These are phyloP conservation scores for Scedosporium aurantiacum DNA, from an alignment of 2,329 filamentous ascomycete genomes.

Conservation along the genomic window DNA sequence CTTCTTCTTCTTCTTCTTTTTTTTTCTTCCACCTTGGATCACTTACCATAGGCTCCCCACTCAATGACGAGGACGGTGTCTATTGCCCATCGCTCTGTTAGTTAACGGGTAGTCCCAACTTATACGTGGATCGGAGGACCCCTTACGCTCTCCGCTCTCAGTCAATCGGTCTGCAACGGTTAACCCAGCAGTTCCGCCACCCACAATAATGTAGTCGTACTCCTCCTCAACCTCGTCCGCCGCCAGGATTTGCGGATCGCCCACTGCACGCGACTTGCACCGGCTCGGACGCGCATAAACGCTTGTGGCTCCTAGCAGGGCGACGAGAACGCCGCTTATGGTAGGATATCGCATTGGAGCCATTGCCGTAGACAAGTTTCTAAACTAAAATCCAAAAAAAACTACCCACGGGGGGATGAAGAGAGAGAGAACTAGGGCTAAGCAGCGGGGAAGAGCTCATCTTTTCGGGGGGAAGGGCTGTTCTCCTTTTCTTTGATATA, in stretches of 20 bases:
- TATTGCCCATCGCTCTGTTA: constrained; percentile 4
- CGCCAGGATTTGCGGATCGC: background rate
- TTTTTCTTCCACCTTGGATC: constrained; percentile 13
- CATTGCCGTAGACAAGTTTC: background rate
- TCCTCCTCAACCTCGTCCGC: background rate
- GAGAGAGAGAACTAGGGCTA: no score
- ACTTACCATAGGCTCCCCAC: constrained; percentile 13
- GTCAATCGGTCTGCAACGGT: constrained; percentile 44
- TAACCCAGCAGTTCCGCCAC: constrained; percentile 51
- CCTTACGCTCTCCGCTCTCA: constrained; percentile 34
- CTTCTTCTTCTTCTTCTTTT: background rate
- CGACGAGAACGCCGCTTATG: background rate
- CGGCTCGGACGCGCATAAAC: background rate
- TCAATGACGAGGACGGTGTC: constrained; percentile 12
- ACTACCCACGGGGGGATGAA: background rate
- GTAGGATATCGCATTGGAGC: background rate
- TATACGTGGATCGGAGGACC: background rate
- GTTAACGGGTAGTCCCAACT: background rate
- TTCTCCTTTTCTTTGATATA: background rate
- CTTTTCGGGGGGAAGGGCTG: background rate
- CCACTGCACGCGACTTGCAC: background rate
- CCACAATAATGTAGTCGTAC: constrained; percentile 53
- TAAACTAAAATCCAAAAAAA: background rate
- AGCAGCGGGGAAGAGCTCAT: no score
- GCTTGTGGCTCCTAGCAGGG: background rate